Conservation (phyloP, 2,329 filamentous ascomycete genomes). For the Fusarium pseudocircinatum region DNA sequence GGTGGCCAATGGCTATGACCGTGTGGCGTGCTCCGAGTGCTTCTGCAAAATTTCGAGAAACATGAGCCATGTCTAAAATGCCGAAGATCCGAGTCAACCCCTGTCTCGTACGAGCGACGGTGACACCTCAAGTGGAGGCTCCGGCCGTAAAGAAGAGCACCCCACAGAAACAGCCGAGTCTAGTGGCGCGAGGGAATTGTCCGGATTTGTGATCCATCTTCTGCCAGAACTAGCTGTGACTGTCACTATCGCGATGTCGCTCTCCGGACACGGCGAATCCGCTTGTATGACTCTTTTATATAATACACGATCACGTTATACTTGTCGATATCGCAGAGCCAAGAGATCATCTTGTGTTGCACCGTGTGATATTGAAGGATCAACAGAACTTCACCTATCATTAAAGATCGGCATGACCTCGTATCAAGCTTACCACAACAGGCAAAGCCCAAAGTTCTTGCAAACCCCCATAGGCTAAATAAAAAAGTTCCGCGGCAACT, state of each 20-base stretch:
- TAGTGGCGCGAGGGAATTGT: slow-evolving; percentile 18
- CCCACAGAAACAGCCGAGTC: slow-evolving; percentile 24
- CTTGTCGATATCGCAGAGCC: neutral
- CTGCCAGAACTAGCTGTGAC: neutral
- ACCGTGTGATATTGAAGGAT: neutral
- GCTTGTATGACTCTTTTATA: slow-evolving; percentile 2
- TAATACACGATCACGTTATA: neutral
- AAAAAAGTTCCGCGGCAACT: neutral
- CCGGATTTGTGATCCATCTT: neutral
- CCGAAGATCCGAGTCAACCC: slow-evolving; percentile 32
- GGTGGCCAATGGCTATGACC: slow-evolving; percentile 25
- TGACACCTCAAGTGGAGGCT: slow-evolving; percentile 19
- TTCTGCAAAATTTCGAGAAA: slow-evolving; percentile 39
- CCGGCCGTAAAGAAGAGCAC: neutral
- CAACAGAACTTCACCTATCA: neutral
- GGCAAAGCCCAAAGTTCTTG: neutral
- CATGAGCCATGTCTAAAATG: slow-evolving; percentile 32
- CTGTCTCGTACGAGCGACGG: slow-evolving; percentile 36
- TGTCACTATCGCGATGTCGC: slow-evolving; percentile 5
- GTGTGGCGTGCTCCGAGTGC: neutral
- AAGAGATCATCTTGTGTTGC: neutral
- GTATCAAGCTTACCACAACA: neutral
- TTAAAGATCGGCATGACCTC: neutral
- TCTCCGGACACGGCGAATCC: slow-evolving; percentile 11
- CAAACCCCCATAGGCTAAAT: neutral